These are phyloP conservation scores for Coffea humblotiana DNA, from an alignment of 305 asterid species.

Conservation along the genomic window DNA sequence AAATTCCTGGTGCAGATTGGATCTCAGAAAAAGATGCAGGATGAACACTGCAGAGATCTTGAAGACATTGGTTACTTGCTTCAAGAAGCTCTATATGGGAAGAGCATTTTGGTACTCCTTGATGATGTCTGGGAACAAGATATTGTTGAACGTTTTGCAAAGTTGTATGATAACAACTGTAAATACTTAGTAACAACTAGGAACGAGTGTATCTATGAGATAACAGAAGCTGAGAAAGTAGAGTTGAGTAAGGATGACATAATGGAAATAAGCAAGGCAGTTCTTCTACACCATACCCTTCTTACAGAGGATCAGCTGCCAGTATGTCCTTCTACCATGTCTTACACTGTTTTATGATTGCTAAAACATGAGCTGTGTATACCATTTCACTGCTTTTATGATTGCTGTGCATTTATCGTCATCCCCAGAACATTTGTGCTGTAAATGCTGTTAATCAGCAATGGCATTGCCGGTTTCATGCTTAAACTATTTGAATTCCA, in stretches of 20 bases:
- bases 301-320: conserved; percentile 31
- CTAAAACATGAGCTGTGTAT: background rate
- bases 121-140: conserved; percentile 44
- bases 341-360: background rate
- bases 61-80: conserved; percentile 33
- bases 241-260: conserved; percentile 35
- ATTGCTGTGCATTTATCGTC: too few relatives aligned
- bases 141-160: conserved; percentile 33
- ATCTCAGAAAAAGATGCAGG: conserved; percentile 23
- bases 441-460: background rate
- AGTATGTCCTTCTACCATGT: conserved; percentile 18
- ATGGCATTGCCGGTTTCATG: background rate
- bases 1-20: conserved; percentile 38
- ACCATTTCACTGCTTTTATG: background rate
- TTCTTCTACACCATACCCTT: conserved; percentile 35
- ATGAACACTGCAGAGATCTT: conserved; percentile 29
- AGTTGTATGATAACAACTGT: conserved; percentile 31
- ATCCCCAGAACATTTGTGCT: too few relatives aligned
- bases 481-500: too few relatives aligned
- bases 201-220: conserved; percentile 34
- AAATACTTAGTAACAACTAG: conserved; percentile 34
- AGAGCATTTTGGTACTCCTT: conserved; percentile 29
- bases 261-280: conserved; percentile 31
- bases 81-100: conserved; percentile 34
- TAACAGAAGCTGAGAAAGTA: conserved; percentile 36